Evolutionary conservation across 2,329 filamentous ascomycete genomes (phyloP).

Genomic region (Diplodia mutila): DNA sequence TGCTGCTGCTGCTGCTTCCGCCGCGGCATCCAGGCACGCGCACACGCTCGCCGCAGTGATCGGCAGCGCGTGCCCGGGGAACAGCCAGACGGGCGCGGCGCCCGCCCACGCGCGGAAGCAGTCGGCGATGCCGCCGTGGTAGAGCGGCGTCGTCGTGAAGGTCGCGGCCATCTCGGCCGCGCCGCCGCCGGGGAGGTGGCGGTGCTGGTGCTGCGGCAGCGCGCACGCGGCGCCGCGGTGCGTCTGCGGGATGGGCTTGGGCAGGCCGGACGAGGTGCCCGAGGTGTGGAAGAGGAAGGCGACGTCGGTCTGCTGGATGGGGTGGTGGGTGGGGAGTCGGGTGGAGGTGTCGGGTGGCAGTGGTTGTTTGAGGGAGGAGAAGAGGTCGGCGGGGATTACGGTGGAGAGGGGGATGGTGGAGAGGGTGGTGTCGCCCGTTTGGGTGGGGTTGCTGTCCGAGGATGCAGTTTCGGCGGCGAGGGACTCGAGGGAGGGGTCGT

Average conservation of each 20-base stretch:
- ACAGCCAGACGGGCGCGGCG: conserved; percentile 64
- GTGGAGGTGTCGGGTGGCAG: background rate
- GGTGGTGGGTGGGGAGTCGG: background rate
- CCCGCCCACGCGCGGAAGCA: conserved; percentile 66
- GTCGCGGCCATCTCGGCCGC: conserved; percentile 49
- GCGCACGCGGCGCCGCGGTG: conserved; percentile 61
- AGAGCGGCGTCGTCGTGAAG: conserved; percentile 68
- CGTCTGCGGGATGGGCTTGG: conserved; percentile 65
- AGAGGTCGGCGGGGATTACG: background rate
- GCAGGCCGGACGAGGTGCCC: conserved; percentile 65
- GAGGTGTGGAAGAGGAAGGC: conserved; percentile 68
- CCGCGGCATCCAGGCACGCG: conserved; percentile 50
- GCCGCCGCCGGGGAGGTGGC: conserved; percentile 42
- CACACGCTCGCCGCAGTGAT: conserved; percentile 61
- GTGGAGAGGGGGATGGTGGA: background rate
- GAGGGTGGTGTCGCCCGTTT: background rate
- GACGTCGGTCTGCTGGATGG: conserved; percentile 42
- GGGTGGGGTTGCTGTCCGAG: too few species aligned
- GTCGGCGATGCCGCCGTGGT: conserved; percentile 68
- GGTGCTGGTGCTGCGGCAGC: conserved; percentile 46
- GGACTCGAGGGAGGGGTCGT: conserved; percentile 42
- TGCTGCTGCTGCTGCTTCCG: background rate
- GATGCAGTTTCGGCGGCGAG: background rate
- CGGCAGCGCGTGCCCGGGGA: conserved; percentile 59
- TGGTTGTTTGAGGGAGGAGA: background rate